These are phyloP conservation scores for Penicillium sp. DNA, from an alignment of 2,329 filamentous ascomycete species.

Conservation along the genomic window DNA sequence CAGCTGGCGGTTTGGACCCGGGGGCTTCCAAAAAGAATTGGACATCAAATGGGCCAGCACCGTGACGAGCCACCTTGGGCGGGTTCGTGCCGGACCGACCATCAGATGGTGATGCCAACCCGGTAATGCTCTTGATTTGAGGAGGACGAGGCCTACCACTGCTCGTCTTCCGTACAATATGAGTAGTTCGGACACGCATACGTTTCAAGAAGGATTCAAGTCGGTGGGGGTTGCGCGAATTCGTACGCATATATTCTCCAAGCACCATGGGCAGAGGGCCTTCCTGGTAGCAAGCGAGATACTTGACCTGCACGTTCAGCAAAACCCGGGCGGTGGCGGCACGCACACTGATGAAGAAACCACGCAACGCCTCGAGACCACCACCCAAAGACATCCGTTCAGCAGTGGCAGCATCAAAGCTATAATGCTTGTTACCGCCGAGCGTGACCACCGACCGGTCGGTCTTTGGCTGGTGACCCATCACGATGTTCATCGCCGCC, in stretches of 20 bases:
- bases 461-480: slow-evolving; percentile 50
- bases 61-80: slow-evolving; percentile 37
- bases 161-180: slow-evolving; percentile 40
- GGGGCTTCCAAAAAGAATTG: slow-evolving; percentile 52
- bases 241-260: not conserved
- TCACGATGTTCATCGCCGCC: slow-evolving; percentile 59
- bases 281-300: not conserved
- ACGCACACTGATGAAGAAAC: slow-evolving; percentile 63
- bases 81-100: slow-evolving; percentile 35
- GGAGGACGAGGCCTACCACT: slow-evolving; percentile 31
- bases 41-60: slow-evolving; percentile 54
- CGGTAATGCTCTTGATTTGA: slow-evolving; percentile 48
- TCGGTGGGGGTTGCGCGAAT: not conserved
- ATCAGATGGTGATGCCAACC: slow-evolving; percentile 45
- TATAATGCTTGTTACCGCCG: slow-evolving; percentile 57
- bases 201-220: not conserved
- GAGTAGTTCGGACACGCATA: slow-evolving; percentile 29
- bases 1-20: slow-evolving; percentile 8
- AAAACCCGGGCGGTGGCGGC: slow-evolving; percentile 58
- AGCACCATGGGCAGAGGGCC: not conserved
- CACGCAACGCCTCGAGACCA: slow-evolving; percentile 58
- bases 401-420: slow-evolving; percentile 32
- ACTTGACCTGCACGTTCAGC: slow-evolving; percentile 46
- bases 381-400: slow-evolving; percentile 46
- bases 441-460: slow-evolving; percentile 44